These are phyloP conservation scores for Xylaria sp. DNA, from an alignment of 2,329 filamentous ascomycete genomes.

Conservation along the genomic window DNA sequence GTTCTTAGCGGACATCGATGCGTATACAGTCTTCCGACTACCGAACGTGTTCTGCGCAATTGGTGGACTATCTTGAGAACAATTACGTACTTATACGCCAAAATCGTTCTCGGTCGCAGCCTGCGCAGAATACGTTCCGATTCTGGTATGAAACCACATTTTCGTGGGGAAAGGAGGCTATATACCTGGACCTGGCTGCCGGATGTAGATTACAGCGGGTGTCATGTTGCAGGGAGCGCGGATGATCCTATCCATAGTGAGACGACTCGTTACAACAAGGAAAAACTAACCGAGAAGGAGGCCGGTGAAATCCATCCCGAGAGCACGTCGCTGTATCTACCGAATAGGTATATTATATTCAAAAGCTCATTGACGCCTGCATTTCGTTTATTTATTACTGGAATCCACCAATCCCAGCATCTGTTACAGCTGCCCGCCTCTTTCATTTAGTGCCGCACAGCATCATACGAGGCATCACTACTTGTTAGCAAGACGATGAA, in stretches of 20 bases:
- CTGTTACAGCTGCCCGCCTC: background rate
- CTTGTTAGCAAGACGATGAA: background rate
- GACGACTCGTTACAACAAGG: background rate
- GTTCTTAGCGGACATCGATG: background rate
- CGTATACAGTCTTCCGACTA: background rate
- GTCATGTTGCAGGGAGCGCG: slow-evolving; percentile 1
- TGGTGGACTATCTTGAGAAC: slow-evolving; percentile 15
- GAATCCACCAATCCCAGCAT: slow-evolving; percentile 7
- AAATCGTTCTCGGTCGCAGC: slow-evolving; percentile 1
- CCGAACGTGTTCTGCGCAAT: slow-evolving; percentile 5
- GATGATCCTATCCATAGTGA: slow-evolving; percentile 12
- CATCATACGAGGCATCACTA: no score
- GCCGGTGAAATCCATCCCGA: background rate
- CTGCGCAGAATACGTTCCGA: background rate
- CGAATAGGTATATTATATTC: background rate
- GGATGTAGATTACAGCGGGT: background rate
- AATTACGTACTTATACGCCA: background rate
- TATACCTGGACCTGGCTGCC: background rate
- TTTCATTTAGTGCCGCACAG: no score
- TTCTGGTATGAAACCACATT: slow-evolving; percentile 1
- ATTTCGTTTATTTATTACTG: background rate
- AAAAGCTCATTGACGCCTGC: background rate
- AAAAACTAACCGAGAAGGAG: background rate
- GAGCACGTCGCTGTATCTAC: background rate
- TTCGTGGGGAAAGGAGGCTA: slow-evolving; percentile 1